phyloP scores from a whole-genome alignment of 2,329 filamentous ascomycete genomes.

The Ophiostoma ulmi region DNA sequence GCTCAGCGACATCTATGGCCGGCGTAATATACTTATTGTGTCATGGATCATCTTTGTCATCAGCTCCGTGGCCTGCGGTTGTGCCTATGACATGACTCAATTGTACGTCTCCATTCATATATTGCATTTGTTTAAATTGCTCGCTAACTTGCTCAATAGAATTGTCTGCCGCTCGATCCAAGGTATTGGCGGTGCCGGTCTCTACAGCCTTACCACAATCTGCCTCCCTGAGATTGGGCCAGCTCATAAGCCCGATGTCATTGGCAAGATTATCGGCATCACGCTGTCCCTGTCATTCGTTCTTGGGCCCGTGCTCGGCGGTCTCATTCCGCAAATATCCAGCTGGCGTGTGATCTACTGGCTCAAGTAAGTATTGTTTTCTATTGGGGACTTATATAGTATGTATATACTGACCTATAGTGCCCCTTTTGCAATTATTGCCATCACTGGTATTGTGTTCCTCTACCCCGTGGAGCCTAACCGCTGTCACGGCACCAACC shows the following conservation, averaged over 20 bases:
- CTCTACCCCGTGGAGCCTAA: slow-evolving; percentile 30
- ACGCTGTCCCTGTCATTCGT: slow-evolving; percentile 55
- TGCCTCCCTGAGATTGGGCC: slow-evolving; percentile 54
- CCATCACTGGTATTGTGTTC: slow-evolving; percentile 44
- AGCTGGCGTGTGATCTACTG: slow-evolving; percentile 58
- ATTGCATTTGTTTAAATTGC: background rate
- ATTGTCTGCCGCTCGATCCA: slow-evolving; percentile 56
- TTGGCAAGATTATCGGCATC: slow-evolving; percentile 51
- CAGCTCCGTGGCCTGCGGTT: slow-evolving; percentile 41
- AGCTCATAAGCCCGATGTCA: slow-evolving; percentile 46
- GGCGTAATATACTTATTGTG: slow-evolving; percentile 36
- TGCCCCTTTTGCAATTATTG: slow-evolving; percentile 29
- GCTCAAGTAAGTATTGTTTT: slow-evolving; percentile 47
- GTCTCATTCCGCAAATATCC: slow-evolving; percentile 48
- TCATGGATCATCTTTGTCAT: slow-evolving; percentile 38
- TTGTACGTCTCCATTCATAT: slow-evolving; percentile 26
- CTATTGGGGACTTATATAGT: too few species aligned
- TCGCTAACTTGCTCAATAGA: slow-evolving; percentile 33
- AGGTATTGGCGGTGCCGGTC: slow-evolving; percentile 55
- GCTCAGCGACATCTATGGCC: slow-evolving; percentile 41
- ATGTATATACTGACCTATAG: slow-evolving; percentile 15
- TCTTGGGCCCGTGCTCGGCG: slow-evolving; percentile 54
- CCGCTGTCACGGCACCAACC: slow-evolving; percentile 15
- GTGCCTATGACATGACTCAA: slow-evolving; percentile 34
- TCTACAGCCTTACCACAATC: slow-evolving; percentile 57